Evolutionary conservation across 2,329 filamentous ascomycete genomes (phyloP), one percentile per base, ranked within the genome.

Genomic region (Cordyceps tenuipes): DNA sequence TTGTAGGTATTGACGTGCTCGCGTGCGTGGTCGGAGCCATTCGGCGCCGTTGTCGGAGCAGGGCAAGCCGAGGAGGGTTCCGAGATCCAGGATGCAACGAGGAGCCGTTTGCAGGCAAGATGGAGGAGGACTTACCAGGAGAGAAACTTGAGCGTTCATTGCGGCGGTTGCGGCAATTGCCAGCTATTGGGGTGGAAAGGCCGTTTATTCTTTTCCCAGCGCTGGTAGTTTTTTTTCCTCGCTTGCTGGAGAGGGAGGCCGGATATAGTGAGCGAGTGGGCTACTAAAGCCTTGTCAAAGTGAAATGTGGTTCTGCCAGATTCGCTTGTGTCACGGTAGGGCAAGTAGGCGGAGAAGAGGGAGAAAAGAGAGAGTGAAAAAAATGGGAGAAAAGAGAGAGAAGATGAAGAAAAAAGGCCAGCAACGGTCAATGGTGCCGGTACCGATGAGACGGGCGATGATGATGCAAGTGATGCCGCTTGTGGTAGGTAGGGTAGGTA

Each of bases 101-200:
- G 44, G 44, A 56, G 19, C 43, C 43, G 41, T 57, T 49, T 57
- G 54, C 55, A 50, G 36, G 34, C 29, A 47, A 54, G 50, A 9
- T 34, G n/a, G 26, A 34, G n/a, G 36, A 23, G 51, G 19, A 29
- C 79, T 75, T 74, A 83, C 81, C 69, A 84, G 75, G 64, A 83
- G 82, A 34, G 79, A 80, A 66, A 83, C 79, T 69, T 82, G 79
- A 61, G 80, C 79, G 66, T 80, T 82, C 81, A 83, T 83, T 64
- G 62, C 76, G 68, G 34, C 34, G 46, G 34, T 34, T 9, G 15
- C 55, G 54, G 34, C 17, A 41, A 41, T 29, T 26, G 29, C 29
- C 21, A n/a, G 26, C 8, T 49, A 17, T 9, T 5, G 3, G n/a
- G n/a, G n/a, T n/a, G n/a, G n/a, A 9, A 19, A 46, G 34, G 9